Base-by-base conservation (phyloP, 108 stramenopile genomes). In the Cyclotella distinguenda region DNA sequence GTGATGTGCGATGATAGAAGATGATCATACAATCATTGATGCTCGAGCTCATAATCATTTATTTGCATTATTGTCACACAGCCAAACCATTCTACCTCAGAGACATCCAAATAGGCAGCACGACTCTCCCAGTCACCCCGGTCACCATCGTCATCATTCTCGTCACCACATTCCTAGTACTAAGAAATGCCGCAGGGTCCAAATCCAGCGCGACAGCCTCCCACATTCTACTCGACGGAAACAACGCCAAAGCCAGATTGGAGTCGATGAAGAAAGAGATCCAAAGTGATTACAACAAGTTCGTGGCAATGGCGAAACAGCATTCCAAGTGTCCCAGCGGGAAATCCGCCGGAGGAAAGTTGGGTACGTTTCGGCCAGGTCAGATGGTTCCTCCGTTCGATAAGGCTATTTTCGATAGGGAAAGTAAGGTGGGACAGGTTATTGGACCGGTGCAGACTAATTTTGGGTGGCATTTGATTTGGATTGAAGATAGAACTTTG, bases 391-490 rank as follows among this genome's bases (percentile, higher is more conserved):
- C 87, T 9, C 67, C 82, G 19, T 88, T 88, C 68, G 84, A 88
- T 56, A 70, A 70, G 50, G 68, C 71, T 0, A 63, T 82, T n/a
- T 88, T 88, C 59, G 71, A 76, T 55, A 73, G 74, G 34, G 51
- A 76, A 19, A 75, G 60, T 13, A 66, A 74, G 34, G 58, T 75
- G 10, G 59, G 64, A 1, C 42, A 60, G 31, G 71, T 68, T 1
- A 58, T 88, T 38, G 87, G 87, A 8, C 87, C 87, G 0, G 61
- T 88, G 45, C 80, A 82, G 50, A 88, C 87, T 8, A 69, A 85
- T 47, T 85, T 85, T 60, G 87, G 87, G 9, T 88, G 69, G 68
- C 87, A 88, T 67, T 63, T 88, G n/a, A 88, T 88, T 60, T 84
- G 75, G 71, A 77, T 88, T 40, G 72, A 70, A 51, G 57, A 79